A percentile compares a stretch with the other conserved stretches of the same genome.
phyloP scores from a whole-genome alignment of 306 rosid species.

The Cucurbita moschata region DNA sequence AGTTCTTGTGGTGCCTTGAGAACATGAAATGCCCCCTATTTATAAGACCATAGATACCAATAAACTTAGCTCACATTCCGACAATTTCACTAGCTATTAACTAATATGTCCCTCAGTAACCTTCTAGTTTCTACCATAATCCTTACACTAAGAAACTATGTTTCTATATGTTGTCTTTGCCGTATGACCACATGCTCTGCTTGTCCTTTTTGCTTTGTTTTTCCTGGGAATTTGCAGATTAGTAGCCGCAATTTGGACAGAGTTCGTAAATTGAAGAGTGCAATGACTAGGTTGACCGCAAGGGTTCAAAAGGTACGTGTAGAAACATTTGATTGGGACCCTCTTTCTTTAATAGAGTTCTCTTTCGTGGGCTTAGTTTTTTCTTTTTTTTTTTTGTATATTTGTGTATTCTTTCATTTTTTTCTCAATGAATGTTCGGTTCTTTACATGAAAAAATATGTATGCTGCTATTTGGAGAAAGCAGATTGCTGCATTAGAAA shows the following conservation, averaged over 20 bases:
- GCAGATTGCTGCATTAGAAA: too few species aligned
- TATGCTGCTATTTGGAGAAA: too few species aligned
- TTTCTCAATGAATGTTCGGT: neutral
- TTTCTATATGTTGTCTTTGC: neutral
- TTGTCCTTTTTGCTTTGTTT: neutral
- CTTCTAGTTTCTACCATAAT: neutral
- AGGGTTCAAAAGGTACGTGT: conserved; percentile 78
- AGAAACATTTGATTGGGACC: neutral
- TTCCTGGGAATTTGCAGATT: conserved; percentile 36
- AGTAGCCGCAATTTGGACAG: conserved; percentile 94
- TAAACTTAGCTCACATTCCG: neutral
- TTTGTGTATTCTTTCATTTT: too few species aligned
- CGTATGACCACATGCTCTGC: neutral
- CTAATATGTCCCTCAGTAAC: neutral
- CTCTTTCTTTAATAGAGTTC: neutral
- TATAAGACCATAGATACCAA: neutral
- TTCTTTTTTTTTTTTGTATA: too few species aligned
- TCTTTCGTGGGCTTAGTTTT: neutral
- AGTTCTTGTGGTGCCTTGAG: neutral
- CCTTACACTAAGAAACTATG: neutral
- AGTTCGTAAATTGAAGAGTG: conserved; percentile 91
- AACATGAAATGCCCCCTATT: neutral
- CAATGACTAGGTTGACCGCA: conserved; percentile 95
- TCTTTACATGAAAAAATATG: neutral
- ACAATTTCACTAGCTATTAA: neutral